Conservation (phyloP, 164 flowering plant species). For the Liquidambar formosana region DNA sequence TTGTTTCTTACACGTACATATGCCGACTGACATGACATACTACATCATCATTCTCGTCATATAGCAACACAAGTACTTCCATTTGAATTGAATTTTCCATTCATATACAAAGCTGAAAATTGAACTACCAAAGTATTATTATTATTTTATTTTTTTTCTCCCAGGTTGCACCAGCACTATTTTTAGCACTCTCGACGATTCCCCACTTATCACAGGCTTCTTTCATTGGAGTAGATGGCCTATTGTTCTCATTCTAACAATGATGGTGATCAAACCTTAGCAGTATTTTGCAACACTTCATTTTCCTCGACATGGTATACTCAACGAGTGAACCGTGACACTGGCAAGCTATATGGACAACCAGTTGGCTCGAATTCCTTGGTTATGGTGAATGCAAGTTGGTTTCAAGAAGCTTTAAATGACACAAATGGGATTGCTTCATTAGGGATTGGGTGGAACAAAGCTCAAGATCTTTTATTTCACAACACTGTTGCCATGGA, state of each 20-base stretch:
- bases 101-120: too few species aligned
- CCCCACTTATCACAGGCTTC: conserved; percentile 49
- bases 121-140: too few species aligned
- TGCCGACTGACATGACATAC: too few species aligned
- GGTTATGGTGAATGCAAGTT: conserved; percentile 18
- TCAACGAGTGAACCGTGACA: conserved; percentile 32
- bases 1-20: too few species aligned
- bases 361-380: conserved; percentile 3
- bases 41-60: too few species aligned
- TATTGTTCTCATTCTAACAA: conserved; percentile 46
- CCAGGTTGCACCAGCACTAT: conserved; percentile 57
- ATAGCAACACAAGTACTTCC: too few species aligned
- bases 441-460: conserved; percentile 36
- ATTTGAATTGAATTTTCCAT: too few species aligned
- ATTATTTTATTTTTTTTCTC: not conserved
- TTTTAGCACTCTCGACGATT: conserved; percentile 29
- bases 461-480: conserved; percentile 25
- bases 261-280: conserved; percentile 28
- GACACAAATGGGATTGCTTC: conserved; percentile 29
- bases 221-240: conserved; percentile 48
- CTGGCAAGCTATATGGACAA: conserved; percentile 47
- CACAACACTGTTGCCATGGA: conserved; percentile 27
- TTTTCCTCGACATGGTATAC: conserved; percentile 33
- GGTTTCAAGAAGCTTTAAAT: conserved; percentile 40
- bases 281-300: conserved; percentile 43